phyloP scores from a whole-genome alignment of 2,329 filamentous ascomycete genomes.

The Cladophialophora bantiana region DNA sequence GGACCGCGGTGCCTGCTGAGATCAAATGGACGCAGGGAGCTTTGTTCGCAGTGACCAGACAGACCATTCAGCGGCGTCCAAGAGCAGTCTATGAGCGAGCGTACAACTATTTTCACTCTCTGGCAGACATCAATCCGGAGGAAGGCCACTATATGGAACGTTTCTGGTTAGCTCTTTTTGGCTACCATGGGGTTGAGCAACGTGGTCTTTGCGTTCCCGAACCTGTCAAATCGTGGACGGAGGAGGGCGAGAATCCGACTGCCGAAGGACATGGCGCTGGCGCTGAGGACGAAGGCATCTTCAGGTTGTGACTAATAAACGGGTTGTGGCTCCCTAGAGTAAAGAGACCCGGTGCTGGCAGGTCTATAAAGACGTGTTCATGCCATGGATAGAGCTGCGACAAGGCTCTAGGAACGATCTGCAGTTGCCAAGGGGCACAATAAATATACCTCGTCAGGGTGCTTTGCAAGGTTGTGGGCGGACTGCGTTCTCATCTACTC shows the following conservation, averaged over 20 bases:
- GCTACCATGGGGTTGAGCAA: not conserved
- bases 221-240: not conserved
- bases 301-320: slow-evolving; percentile 1
- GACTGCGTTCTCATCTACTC: not conserved
- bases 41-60: slow-evolving; percentile 32
- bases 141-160: slow-evolving; percentile 39
- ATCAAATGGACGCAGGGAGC: slow-evolving; percentile 36
- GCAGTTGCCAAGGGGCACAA: no score
- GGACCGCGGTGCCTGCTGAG: slow-evolving; percentile 15
- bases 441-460: no score
- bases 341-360: not conserved
- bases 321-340: not conserved
- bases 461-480: no score
- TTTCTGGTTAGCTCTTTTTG: slow-evolving; percentile 33
- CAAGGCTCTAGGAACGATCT: no score
- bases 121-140: slow-evolving; percentile 37
- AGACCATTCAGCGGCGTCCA: slow-evolving; percentile 33
- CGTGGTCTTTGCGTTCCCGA: not conserved
- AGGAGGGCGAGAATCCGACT: not conserved
- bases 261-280: not conserved
- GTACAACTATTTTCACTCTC: slow-evolving; percentile 27
- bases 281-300: not conserved
- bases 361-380: not conserved
- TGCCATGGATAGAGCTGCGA: no score
- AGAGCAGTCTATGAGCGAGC: slow-evolving; percentile 27